Evolutionary conservation across 2,329 filamentous ascomycete species (phyloP), one percentile per base, ranked within the genome.

Genomic region (Hyphodiscus sp.): DNA sequence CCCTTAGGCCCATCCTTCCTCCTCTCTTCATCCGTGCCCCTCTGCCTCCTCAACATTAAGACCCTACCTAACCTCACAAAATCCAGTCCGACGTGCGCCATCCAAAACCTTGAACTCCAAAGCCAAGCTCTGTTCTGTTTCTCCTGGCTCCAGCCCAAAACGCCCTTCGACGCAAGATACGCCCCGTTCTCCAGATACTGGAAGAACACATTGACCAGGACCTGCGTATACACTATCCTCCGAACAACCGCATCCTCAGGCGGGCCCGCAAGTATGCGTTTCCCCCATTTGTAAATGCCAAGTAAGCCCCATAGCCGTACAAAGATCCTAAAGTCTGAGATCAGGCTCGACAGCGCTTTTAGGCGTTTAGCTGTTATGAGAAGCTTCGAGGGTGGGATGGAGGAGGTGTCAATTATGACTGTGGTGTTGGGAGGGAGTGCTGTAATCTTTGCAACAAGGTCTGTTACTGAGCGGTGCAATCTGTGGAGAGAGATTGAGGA

Each of bases 141-240:
- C 47, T 78, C 75, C 15, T 77, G 74, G 6, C 71, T 70, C 71
- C 81, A 77, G 16, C 72, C 76, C 49, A 96, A 67, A 2, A 95
- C 80, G 19, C 86, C 85, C 69, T 91, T 91, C 56, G 76, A 75
- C 2, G 83, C 78, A 41, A 97, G 78, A 73, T 87, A 95, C 16
- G 87, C 87, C 41, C 80, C 78, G 71, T 96, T 96, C 75, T 99
- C 94, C 42, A 92, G 76, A 1, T 81, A 72, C 71, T 96, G 91
- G 74, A 87, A 95, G 10, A 74, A 67, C 10, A 86, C 71, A 68
- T 87, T 87, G 11, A 82, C 76, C 11, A 77, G 59, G 19, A 96
- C 80, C 69, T 94, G 87, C 7, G 79, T 73, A 69, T 83, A 85
- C 20, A 81, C 80, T 45, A 96, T 72, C 18, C 67, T 58, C 60